These are phyloP conservation scores for Fusarium armeniacum DNA, from an alignment of 2,329 filamentous ascomycete species.

Conservation along the genomic window DNA sequence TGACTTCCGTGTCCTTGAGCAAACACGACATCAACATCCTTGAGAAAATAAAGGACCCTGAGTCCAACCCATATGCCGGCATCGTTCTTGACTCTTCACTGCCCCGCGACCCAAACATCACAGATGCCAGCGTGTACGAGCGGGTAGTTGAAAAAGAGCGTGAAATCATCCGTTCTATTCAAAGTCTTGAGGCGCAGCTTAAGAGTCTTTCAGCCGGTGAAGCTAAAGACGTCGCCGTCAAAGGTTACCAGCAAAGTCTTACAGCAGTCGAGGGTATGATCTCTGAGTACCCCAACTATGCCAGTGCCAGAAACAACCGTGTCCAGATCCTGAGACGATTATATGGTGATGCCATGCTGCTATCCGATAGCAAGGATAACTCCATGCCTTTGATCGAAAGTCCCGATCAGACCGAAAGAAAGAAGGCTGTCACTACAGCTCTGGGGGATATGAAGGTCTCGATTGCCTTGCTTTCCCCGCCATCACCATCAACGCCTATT, in stretches of 20 bases:
- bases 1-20: slow-evolving; percentile 67
- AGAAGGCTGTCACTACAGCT: slow-evolving; percentile 56
- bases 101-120: slow-evolving; percentile 70
- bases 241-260: slow-evolving; percentile 64
- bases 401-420: slow-evolving; percentile 56
- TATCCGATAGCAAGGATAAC: slow-evolving; percentile 57
- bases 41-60: slow-evolving; percentile 76
- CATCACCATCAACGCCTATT: slow-evolving; percentile 64
- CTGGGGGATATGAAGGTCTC: slow-evolving; percentile 70
- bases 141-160: slow-evolving; percentile 65
- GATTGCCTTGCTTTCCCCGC: slow-evolving; percentile 71
- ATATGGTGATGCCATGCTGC: slow-evolving; percentile 72
- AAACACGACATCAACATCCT: slow-evolving; percentile 72
- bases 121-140: slow-evolving; percentile 65
- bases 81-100: slow-evolving; percentile 68
- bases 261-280: slow-evolving; percentile 69
- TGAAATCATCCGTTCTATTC: slow-evolving; percentile 67
- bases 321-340: slow-evolving; percentile 75
- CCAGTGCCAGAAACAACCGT: slow-evolving; percentile 80
- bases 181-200: slow-evolving; percentile 68
- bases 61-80: slow-evolving; percentile 68
- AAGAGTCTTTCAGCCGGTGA: slow-evolving; percentile 58
- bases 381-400: slow-evolving; percentile 59
- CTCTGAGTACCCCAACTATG: slow-evolving; percentile 72
- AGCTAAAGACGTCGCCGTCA: slow-evolving; percentile 55